These are phyloP conservation scores for Apiospora kogelbergensis DNA, from an alignment of 2,329 filamentous ascomycete species.

Conservation along the genomic window DNA sequence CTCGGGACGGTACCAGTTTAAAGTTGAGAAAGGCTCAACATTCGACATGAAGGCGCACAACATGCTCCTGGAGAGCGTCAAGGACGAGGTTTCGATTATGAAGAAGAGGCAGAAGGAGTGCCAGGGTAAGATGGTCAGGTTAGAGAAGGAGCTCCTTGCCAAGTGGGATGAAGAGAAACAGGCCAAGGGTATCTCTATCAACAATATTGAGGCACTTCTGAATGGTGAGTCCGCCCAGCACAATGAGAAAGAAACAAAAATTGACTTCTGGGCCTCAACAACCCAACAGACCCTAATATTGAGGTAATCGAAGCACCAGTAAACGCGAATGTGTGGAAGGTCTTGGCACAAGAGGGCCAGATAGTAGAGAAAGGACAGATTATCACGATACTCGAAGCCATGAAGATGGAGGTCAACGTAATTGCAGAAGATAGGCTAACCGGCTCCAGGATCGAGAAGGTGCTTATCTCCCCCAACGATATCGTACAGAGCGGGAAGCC, in stretches of 20 bases:
- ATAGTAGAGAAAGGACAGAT: conserved; percentile 40
- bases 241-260: background rate
- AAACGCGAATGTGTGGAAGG: conserved; percentile 55
- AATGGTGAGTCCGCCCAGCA: conserved; percentile 39
- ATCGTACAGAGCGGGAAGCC: conserved; percentile 6
- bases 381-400: conserved; percentile 51
- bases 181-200: conserved; percentile 41
- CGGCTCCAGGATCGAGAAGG: conserved; percentile 18
- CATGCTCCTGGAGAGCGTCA: conserved; percentile 41
- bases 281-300: background rate
- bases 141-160: conserved; percentile 17
- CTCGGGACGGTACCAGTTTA: conserved; percentile 50
- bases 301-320: conserved; percentile 40
- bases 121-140: conserved; percentile 34
- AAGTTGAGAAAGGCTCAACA: conserved; percentile 42
- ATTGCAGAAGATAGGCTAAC: conserved; percentile 16
- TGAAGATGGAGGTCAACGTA: conserved; percentile 57
- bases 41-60: conserved; percentile 60
- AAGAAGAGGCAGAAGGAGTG: conserved; percentile 44
- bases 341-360: conserved; percentile 43
- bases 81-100: conserved; percentile 46
- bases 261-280: background rate
- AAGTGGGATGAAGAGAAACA: conserved; percentile 17
- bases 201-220: conserved; percentile 48
- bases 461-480: conserved; percentile 13